Base-by-base conservation (phyloP, 176 grass and related monocot genomes). In the Cymbopogon citratus region DNA sequence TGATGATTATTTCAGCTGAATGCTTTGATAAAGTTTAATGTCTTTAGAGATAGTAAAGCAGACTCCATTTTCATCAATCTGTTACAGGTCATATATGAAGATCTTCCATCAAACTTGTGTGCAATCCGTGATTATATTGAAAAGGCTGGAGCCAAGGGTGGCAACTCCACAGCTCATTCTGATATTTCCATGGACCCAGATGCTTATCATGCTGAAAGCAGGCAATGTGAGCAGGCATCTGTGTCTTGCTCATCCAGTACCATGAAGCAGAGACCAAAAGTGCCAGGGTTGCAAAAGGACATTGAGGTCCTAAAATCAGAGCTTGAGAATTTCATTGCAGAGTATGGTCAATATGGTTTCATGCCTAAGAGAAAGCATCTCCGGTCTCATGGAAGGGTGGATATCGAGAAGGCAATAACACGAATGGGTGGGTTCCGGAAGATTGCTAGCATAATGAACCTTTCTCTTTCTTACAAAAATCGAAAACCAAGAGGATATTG, bases 311-410 rank as follows among this genome's bases (percentile, higher is more conserved):
- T 98, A 43, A 98, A 86, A 84, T 79, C 84, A 28, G 92, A 98
- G 81, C 83, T 95, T 79, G 69, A 69, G 24, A 87, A 52, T 41
- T 98, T 98, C 75, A 92, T 98, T 80, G 78, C 76, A 51, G 85
- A 74, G 31, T 88, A 98, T 79, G 96, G 96, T 65, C 88, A 91
- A 46, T 69, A 88, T 38, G 96, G 96, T 2, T 98, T 95, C 85
- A 95, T 98, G 96, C 96, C 96, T 24, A 95, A 95, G 92, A 93
- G 95, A 83, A 95, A 93, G 73, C 95, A 98, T 57, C 92, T 98
- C 18, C 85, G 95, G n/a, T 74, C 56, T n/a, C 86, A 95, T 77
- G 90, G 95, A 59, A 84, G 95, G 67, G 92, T 98, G 77, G 95
- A 98, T 85, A 98, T 98, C 0, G 95, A 98, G 74, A 98, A 98